Evolutionary conservation across 2,329 filamentous ascomycete genomes (phyloP).

Genomic region (Coniella lustricola): DNA sequence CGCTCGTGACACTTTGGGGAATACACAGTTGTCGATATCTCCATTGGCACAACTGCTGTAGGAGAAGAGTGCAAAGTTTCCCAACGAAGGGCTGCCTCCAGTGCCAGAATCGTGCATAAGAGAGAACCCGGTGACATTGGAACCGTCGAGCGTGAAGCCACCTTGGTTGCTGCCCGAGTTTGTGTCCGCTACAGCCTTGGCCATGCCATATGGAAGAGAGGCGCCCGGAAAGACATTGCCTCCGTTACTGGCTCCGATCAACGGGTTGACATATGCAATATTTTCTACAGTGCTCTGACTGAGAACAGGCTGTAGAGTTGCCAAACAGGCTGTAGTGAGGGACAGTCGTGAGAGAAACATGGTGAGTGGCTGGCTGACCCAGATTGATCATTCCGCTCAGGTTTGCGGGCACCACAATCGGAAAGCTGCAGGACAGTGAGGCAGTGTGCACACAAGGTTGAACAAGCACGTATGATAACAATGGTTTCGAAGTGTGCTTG

Average conservation of each 20-base stretch:
- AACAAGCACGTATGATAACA: too few relatives aligned
- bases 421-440: not conserved
- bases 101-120: constrained; percentile 54
- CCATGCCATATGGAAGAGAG: constrained; percentile 41
- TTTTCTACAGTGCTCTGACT: constrained; percentile 8
- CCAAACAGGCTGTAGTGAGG: not conserved
- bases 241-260: constrained; percentile 35
- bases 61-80: constrained; percentile 67
- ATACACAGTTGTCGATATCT: constrained; percentile 55
- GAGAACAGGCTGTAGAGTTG: not conserved
- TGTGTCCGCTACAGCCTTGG: constrained; percentile 51
- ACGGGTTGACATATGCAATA: constrained; percentile 25
- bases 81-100: constrained; percentile 54
- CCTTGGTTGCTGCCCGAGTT: constrained; percentile 47
- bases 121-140: constrained; percentile 47
- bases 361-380: too few relatives aligned
- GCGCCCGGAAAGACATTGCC: constrained; percentile 39
- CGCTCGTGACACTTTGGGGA: constrained; percentile 39
- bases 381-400: not conserved
- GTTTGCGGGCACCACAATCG: not conserved
- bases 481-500: too few relatives aligned
- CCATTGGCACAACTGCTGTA: constrained; percentile 55
- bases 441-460: too few relatives aligned
- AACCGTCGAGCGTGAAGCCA: constrained; percentile 47
- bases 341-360: constrained; percentile 1